A percentile compares a stretch with the other conserved stretches of the same genome.
Conservation (phyloP, 768 basidiomycete species). For the Tricholoma matsutake region DNA sequence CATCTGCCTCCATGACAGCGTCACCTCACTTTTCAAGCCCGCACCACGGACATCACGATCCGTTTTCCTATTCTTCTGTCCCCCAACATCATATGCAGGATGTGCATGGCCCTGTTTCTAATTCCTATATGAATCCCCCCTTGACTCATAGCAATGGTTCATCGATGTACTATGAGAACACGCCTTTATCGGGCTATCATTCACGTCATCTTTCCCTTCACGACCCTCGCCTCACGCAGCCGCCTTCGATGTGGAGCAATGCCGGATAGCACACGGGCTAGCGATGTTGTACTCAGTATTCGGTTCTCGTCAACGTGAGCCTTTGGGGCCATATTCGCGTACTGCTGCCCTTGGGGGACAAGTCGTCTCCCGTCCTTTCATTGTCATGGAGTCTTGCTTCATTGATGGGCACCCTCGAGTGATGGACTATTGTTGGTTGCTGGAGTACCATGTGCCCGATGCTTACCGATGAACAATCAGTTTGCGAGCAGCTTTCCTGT, state of each 20-base stretch:
- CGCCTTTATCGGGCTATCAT: conserved; percentile 20
- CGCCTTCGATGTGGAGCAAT: conserved; percentile 34
- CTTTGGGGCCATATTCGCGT: not conserved
- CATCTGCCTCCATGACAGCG: conserved; percentile 22
- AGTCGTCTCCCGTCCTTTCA: not conserved
- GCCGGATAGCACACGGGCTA: conserved; percentile 21
- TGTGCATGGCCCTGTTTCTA: conserved; percentile 14
- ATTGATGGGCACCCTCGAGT: conserved; percentile 1
- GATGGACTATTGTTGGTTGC: conserved; percentile 2
- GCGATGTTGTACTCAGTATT: not conserved
- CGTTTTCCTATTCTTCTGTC: conserved; percentile 23
- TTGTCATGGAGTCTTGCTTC: conserved; percentile 1
- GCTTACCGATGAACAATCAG: conserved; percentile 2
- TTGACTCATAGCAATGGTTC: conserved; percentile 5
- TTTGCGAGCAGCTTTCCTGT: not conserved
- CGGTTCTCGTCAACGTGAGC: not conserved
- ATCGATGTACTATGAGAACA: conserved; percentile 18
- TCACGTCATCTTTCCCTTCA: conserved; percentile 27
- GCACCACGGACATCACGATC: conserved; percentile 21
- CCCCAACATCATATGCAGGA: conserved; percentile 23
- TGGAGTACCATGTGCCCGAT: conserved; percentile 1
- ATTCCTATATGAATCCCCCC: conserved; percentile 15
- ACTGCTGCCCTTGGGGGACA: not conserved
- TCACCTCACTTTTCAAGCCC: conserved; percentile 22
- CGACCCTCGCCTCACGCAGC: conserved; percentile 25